These are phyloP conservation scores for Paradendryphiella salina DNA, from an alignment of 2,329 filamentous ascomycete genomes.

Conservation along the genomic window DNA sequence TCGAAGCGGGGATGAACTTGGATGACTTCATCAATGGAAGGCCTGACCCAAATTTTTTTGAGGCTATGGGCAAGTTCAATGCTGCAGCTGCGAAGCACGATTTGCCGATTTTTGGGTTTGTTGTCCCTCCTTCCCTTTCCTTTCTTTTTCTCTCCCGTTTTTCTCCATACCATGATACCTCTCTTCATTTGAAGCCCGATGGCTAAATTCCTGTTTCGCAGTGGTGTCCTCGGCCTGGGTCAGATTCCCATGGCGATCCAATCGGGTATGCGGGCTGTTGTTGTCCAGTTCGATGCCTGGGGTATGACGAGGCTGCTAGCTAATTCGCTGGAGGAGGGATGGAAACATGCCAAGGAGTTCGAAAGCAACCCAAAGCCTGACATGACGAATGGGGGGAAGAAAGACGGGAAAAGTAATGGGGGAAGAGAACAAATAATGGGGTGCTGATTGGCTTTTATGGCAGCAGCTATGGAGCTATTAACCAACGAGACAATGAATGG, in stretches of 20 bases:
- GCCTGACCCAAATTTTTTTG: conserved; percentile 23
- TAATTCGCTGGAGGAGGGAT: conserved; percentile 20
- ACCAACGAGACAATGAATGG: too few species aligned
- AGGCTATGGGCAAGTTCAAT: conserved; percentile 26
- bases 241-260: conserved; percentile 30
- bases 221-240: conserved; percentile 23
- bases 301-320: conserved; percentile 23
- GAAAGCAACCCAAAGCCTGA: conserved; percentile 14
- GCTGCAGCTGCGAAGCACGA: conserved; percentile 28
- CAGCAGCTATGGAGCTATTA: too few species aligned
- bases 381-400: conserved; percentile 9
- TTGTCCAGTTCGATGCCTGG: conserved; percentile 35
- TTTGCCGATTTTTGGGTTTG: conserved; percentile 29
- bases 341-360: conserved; percentile 23
- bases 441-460: too few species aligned
- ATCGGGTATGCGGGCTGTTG: conserved; percentile 24
- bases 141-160: too few species aligned
- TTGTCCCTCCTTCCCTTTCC: neutral
- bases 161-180: neutral
- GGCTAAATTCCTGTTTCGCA: conserved; percentile 9
- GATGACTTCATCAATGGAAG: conserved; percentile 16
- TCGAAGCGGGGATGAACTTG: conserved; percentile 30
- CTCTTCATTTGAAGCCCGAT: neutral
- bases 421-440: neutral
- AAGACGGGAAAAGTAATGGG: neutral